phyloP scores from a whole-genome alignment of 805 yeast genomes.

The Pichia kluyveri region DNA sequence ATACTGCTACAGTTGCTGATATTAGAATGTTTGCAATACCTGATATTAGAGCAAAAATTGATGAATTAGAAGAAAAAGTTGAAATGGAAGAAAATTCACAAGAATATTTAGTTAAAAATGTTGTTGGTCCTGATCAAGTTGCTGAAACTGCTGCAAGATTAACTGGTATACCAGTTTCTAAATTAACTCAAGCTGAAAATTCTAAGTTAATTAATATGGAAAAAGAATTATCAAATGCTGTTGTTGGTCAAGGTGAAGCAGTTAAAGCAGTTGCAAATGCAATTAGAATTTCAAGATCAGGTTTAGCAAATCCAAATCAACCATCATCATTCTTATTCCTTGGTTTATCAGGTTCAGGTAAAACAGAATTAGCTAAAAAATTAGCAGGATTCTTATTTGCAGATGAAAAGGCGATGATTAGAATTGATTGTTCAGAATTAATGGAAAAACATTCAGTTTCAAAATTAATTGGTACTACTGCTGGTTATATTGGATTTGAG shows the following conservation, averaged over 20 bases:
- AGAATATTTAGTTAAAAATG: slow-evolving; percentile 71
- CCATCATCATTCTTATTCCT: slow-evolving; percentile 93
- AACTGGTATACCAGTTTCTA: slow-evolving; percentile 94
- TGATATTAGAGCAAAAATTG: slow-evolving; percentile 71
- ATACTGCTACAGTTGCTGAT: slow-evolving; percentile 91
- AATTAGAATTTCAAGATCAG: slow-evolving; percentile 86
- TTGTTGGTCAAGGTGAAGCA: slow-evolving; percentile 94
- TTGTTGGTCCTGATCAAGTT: slow-evolving; percentile 67
- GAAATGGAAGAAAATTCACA: slow-evolving; percentile 46
- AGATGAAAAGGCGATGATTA: slow-evolving; percentile 93
- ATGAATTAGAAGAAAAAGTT: slow-evolving; percentile 63
- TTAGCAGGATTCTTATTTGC: slow-evolving; percentile 93
- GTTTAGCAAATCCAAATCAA: slow-evolving; percentile 91
- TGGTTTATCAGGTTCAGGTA: slow-evolving; percentile 96
- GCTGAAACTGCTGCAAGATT: slow-evolving; percentile 96
- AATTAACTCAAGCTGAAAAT: slow-evolving; percentile 92
- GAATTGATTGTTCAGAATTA: slow-evolving; percentile 95
- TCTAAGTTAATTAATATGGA: slow-evolving; percentile 93
- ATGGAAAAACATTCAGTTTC: slow-evolving; percentile 94
- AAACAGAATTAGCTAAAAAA: slow-evolving; percentile 95
- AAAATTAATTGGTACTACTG: slow-evolving; percentile 92
- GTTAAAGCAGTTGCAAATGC: slow-evolving; percentile 95
- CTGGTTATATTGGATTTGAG: slow-evolving; percentile 94
- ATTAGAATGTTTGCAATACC: slow-evolving; percentile 96
- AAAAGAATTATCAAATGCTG: slow-evolving; percentile 66